Evolutionary conservation across 768 basidiomycete genomes (phyloP), one percentile per base, ranked within the genome.

Genomic region (Podaxis sp.): DNA sequence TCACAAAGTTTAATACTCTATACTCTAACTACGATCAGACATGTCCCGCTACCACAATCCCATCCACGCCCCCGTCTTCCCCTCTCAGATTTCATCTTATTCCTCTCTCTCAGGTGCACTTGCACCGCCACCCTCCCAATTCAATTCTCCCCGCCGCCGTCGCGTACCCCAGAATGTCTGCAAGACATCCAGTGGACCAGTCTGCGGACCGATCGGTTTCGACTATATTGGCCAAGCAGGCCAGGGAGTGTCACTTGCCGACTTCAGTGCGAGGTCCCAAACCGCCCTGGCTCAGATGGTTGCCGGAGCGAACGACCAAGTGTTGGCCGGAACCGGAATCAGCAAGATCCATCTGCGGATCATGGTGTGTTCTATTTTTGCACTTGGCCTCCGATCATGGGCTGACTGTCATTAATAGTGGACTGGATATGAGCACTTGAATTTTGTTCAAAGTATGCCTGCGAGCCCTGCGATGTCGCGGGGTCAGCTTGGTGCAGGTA

Each of bases 391-490:
- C 12, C 17, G 26, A 46, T 26, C 13, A n/a, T 13, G 36, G 26
- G 33, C 36, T 61, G 52, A 53, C 2, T 46, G n/a, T 36, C 4
- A 26, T 40, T 60, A 51, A 33, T 49, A 66, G 65, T 66, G 65
- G 65, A 30, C 65, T 2, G 65, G 65, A n/a, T 66, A 66, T 60
- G 59, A 62, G 5, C 57, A 63, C 26, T 19, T 66, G 28, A 59
- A 63, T 48, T 66, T 49, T 38, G 39, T 51, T 38, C 57, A 54
- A 7, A 52, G 48, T 42, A 66, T 48, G 40, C 61, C 61, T 46
- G 53, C 53, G 22, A 62, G 61, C 7, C 30, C 53, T 7, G 40
- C 76, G 0, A 78, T 84, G 30, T 82, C 83, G 1, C 76, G 82
- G 0, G 77, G 75, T 1, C 74, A 79, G 51, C 70, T 84, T 9